Evolutionary conservation across 331 rosid species (phyloP), one percentile per base, ranked within the genome.

Genomic region (Arachis monticola): DNA sequence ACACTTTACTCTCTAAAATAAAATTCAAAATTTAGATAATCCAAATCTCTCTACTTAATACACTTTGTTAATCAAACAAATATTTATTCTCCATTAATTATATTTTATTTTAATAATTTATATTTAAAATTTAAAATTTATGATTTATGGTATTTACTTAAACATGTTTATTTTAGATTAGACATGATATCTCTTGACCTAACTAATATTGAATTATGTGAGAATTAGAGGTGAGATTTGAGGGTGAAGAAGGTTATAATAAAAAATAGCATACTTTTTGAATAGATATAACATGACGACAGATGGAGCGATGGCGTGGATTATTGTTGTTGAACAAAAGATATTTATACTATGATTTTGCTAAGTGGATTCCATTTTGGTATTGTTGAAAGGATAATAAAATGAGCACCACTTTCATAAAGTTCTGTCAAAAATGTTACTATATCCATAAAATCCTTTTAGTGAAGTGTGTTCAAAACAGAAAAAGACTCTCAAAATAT

Each of bases 281-380:
- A 38, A 70, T 56, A n/a, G 27, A 22, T 30, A n/a, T 7, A 57
- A 57, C 6, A 22, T 2, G 45, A 6, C 60, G 76, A 72, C 47
- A 59, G 9, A 45, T 72, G 67, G 67, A 72, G 31, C 2, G 6
- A 45, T 0, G 31, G 45, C 40, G 52, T 42, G 66, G 52, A 59
- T 58, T 58, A 58, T 7, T 32, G 40, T 44, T 8, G 41, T 61
- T 32, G 22, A 61, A 60, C 12, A 45, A 17, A 35, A 74, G 70
- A 51, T 74, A 50, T 62, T 61, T 73, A 6, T 35, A 35, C 40
- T 0, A 35, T 60, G 38, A 48, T 62, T 62, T 50, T 35, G 8
- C 31, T 61, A 50, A 50, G 51, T 14, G 52, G 52, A 50, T 61
- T 73, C 44, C 42, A 60, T 35, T 61, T 14, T 73, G 77, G 52